Base-by-base conservation (phyloP, 75 land plant genomes). In the Pinus albicaulis region DNA sequence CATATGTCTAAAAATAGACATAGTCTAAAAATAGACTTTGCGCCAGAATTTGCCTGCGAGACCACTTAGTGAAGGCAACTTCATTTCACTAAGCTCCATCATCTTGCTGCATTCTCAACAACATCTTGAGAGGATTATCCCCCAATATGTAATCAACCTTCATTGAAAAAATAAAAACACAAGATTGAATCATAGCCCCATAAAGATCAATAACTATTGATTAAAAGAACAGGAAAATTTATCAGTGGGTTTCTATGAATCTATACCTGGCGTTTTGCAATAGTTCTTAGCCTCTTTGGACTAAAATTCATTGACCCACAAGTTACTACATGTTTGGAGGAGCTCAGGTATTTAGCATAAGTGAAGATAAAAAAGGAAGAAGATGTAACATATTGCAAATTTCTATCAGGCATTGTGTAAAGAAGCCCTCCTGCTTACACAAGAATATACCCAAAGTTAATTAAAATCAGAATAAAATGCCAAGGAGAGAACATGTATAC, bases 111-210 rank as follows among this genome's bases (percentile, higher is more conserved):
- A n/a, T n/a, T n/a, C n/a, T n/a, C n/a, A n/a, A n/a, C n/a, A n/a
- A n/a, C n/a, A n/a, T 89, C 53, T 65, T 81, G 76, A 76, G 56
- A 1, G 99, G 99, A 78, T 97, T 97, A 70, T 81, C 83, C 3
- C 99, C 99, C 20, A 97, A 76, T 11, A 97, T 57, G 60, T 97
- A 97, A 80, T 97, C 93, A 78, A 97, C 95, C 99, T 97, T 72
- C 57, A 59, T 48, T 44, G 0, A 38, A 38, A 4, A 38, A 38
- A 48, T 1, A 48, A 31, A 31, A 44, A 44, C 8, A 48, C 10
- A 48, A 12, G 53, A 48, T 48, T 48, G 53, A 48, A 48, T 48
- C 53, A 48, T 12, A 48, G 31, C 12, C 53, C 53, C 11, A 10
- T 48, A 41, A 0, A 48, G 10, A 48, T 48, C 53, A 48, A 48